Percentiles rank a stretch among this genome's conserved stretches.
phyloP scores from a whole-genome alignment of 1,284 basidiomycete species.

The Sporisorium scitamineum region DNA sequence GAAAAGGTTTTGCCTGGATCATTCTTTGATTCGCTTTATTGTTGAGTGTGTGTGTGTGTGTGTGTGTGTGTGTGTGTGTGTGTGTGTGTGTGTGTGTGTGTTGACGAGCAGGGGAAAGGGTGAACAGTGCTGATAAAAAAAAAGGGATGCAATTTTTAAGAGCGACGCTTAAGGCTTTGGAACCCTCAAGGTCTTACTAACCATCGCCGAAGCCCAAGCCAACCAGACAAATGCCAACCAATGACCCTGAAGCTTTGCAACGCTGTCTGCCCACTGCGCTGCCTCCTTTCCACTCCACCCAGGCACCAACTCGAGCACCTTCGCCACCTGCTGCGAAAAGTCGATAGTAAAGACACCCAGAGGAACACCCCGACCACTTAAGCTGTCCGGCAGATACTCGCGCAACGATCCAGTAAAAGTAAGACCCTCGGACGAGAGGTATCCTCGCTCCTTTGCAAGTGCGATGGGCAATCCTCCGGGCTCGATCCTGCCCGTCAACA shows the following conservation, averaged over 20 bases:
- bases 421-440: constrained; percentile 40
- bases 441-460: constrained; percentile 43
- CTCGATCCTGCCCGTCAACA: constrained; percentile 75
- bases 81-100: neutral
- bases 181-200: constrained; percentile 66
- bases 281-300: constrained; percentile 15
- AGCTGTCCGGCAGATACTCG: constrained; percentile 46
- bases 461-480: constrained; percentile 52
- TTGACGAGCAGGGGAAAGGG: neutral
- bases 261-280: constrained; percentile 12
- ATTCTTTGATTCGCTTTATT: neutral
- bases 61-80: neutral
- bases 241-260: constrained; percentile 55
- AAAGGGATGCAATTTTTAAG: neutral
- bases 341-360: constrained; percentile 57
- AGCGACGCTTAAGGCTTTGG: constrained; percentile 62
- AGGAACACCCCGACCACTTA: constrained; percentile 51
- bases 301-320: constrained; percentile 26
- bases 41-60: neutral
- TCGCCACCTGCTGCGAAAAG: constrained; percentile 24
- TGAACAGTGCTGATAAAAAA: neutral
- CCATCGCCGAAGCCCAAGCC: constrained; percentile 64
- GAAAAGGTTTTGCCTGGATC: neutral
- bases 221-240: constrained; percentile 60
- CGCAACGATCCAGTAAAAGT: constrained; percentile 54